phyloP scores from a whole-genome alignment of 306 rosid genomes.

The Acacia crassicarpa region DNA sequence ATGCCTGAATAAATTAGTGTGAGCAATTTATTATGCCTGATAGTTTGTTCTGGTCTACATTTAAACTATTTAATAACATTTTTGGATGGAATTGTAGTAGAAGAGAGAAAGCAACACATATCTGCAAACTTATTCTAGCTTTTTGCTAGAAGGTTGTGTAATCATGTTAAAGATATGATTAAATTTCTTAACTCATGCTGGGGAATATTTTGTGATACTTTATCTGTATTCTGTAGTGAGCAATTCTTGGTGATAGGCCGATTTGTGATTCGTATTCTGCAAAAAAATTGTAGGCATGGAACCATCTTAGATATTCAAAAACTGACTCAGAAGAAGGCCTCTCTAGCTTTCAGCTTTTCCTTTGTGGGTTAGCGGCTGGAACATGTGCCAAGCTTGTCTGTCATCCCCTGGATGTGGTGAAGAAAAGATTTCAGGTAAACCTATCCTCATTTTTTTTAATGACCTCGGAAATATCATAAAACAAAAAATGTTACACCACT shows the following conservation, averaged over 20 bases:
- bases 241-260: slow-evolving; percentile 11
- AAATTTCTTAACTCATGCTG: neutral
- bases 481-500: neutral
- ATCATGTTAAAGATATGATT: slow-evolving; percentile 10
- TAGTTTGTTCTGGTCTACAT: slow-evolving; percentile 17
- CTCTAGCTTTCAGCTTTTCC: slow-evolving; percentile 83
- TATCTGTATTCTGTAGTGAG: neutral
- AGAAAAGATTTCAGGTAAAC: slow-evolving; percentile 94
- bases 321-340: slow-evolving; percentile 42
- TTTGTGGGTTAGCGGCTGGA: slow-evolving; percentile 91
- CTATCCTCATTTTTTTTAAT: neutral
- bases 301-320: slow-evolving; percentile 41
- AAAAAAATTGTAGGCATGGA: slow-evolving; percentile 63
- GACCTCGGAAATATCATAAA: neutral
- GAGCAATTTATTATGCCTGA: neutral
- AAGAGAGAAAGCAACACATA: neutral
- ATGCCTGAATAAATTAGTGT: slow-evolving; percentile 2
- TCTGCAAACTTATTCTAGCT: neutral
- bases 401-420: slow-evolving; percentile 98
- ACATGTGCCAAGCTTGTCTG: slow-evolving; percentile 95
- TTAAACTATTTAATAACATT: neutral
- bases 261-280: slow-evolving; percentile 12
- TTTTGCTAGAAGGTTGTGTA: slow-evolving; percentile 5
- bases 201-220: slow-evolving; percentile 15
- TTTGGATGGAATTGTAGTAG: neutral